Evolutionary conservation across 306 rosid species (phyloP), one percentile per base, ranked within the genome.

Genomic region (Vigna unguiculata): DNA sequence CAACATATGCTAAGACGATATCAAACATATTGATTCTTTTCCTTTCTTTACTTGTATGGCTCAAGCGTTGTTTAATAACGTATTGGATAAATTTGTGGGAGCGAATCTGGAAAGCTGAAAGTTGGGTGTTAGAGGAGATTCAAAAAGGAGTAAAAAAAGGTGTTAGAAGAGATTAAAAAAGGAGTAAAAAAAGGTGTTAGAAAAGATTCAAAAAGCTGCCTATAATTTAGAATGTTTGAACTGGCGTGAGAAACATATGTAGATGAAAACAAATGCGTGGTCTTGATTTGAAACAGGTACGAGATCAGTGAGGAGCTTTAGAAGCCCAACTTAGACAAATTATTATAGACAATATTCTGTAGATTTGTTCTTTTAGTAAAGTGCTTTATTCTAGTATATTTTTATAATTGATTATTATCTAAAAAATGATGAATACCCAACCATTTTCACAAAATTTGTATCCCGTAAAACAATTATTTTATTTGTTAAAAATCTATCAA

Each of bases 21-120:
- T 62, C 81, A 61, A n/a, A n/a, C n/a, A n/a, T n/a, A 28, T 34
- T 68, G 32, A 69, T 53, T 70, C 17, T 20, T 77, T 54, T 69
- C 45, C 63, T 64, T 53, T 46, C 11, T 45, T 59, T 78, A 58
- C 34, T 25, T 66, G 15, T 77, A 45, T 81, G 75, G 34, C 78
- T 76, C 91, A 96, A 98, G 99, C 90, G 64, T n/a, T n/a, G n/a
- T 92, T 83, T 83, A 89, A 79, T 87, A 91, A 85, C 38, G 97
- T 92, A 49, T 80, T 91, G 86, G 93, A 91, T 75, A 96, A 93
- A 84, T 90, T 87, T 71, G 72, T 93, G 87, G 96, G 96, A 81
- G 90, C 83, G 61, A 83, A 88, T 80, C 85, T 83, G 70, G 86
- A 82, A 73, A 85, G 85, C 85, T 89, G 82, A 78, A 85, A 87